Base-by-base conservation (phyloP, 768 basidiomycete species). In the Amanita rimosa region DNA sequence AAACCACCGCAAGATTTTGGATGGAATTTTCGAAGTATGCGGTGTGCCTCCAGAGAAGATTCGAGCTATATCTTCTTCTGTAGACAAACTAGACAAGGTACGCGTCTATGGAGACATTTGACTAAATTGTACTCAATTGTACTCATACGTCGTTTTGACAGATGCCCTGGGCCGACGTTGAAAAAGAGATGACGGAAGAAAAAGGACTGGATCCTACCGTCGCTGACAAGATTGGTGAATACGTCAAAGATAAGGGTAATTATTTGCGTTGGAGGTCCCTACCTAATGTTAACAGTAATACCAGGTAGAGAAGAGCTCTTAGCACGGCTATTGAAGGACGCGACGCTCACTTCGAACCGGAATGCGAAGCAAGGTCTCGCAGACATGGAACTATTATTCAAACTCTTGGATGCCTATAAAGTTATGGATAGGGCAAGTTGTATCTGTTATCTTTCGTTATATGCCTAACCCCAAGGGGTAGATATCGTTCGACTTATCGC, bases 61-160 rank as follows among this genome's bases (percentile, higher is more conserved):
- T 43, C 78, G 95, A 4, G 70, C 83, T 11, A 98, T 98, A 54
- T 95, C 92, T 0, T 94, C 90, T 13, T 95, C 96, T 0, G 95
- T 98, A 8, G 96, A 99, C 66, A 99, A 98, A 64, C 78, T 99
- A 9, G 96, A 99, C 74, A 99, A 98, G 79, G 87, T 86, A 48
- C 22, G 67, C 14, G n/a, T 10, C n/a, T 24, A 17, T 22, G 36
- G 31, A 10, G 17, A 14, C 33, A 34, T 11, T n/a, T 27, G 22
- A 34, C 24, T n/a, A n/a, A n/a, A 29, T 21, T 41, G 36, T 35
- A n/a, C n/a, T n/a, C n/a, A n/a, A n/a, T n/a, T n/a, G 3, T 17
- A 11, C 22, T 35, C 7, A 35, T 44, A 56, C 37, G 39, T 44
- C 9, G 9, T 44, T 27, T 22, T 49, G 14, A 0, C 53, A 92